Base-by-base conservation (phyloP, 805 yeast genomes). In the Monosporozyma yasuniensis region DNA sequence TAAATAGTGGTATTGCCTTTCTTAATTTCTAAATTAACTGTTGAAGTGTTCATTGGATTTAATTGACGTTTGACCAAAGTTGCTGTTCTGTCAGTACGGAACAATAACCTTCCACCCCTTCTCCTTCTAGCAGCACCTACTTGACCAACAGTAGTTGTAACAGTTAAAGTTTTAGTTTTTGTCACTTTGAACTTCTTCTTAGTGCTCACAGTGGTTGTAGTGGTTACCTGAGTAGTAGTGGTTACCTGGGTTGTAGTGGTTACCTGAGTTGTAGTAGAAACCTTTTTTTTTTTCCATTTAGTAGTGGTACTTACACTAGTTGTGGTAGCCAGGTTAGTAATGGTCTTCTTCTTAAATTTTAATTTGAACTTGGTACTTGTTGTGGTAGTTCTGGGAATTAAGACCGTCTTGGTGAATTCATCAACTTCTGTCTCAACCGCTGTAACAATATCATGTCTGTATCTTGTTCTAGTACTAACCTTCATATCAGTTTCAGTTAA, bases 371-470 rank as follows among this genome's bases (percentile, higher is more conserved):
- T 47, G 14, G 61, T 59, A 4, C 51, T 57, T 5, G 61, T 57
- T 5, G 47, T 30, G 3, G 35, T 25, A 16, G 30, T 28, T 28
- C 21, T 47, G 12, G 38, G 42, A 19, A 47, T 18, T n/a, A n/a
- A 19, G 3, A 48, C 44, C 3, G 50, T 39, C 16, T 47, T 47
- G 14, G 49, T 47, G 16, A 32, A 30, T 34, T 47, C 49, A 22
- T 51, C 53, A 3, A 60, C 22, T 42, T 58, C 61, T 4, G 65
- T 61, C 46, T 59, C 62, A 0, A 64, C 60, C n/a, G 50, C 48
- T 1, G 64, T 60, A 7, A 45, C 49, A 19, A 53, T 34, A 49
- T 55, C 59, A 16, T 52, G 45, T 42, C 50, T 55, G 35, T 53
- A 54, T 47, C 55, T 56, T 4, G 56, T 53, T 47, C 50, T 51